Percentiles rank a stretch among this genome's conserved stretches.
phyloP scores from a whole-genome alignment of 495 filamentous ascomycete species.

The Talaromyces borbonicus region DNA sequence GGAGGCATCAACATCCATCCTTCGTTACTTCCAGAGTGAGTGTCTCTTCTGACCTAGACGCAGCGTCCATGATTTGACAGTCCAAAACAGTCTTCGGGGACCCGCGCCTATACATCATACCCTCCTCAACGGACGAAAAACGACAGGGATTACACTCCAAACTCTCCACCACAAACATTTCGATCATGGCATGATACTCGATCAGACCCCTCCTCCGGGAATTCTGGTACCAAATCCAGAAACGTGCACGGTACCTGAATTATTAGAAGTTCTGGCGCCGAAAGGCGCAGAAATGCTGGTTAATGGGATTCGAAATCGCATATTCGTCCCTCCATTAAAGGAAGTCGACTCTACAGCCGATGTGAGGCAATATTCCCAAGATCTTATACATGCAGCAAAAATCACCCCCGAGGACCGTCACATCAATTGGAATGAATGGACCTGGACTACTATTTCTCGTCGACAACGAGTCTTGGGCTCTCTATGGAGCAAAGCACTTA shows the following conservation, averaged over 20 bases:
- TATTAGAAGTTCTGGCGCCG: slow-evolving; percentile 29
- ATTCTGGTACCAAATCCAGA: slow-evolving; percentile 37
- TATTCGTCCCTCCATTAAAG: slow-evolving; percentile 56
- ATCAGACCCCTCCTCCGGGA: slow-evolving; percentile 50
- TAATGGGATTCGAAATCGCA: slow-evolving; percentile 40
- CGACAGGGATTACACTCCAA: slow-evolving; percentile 71
- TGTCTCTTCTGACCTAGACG: not conserved
- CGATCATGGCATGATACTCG: slow-evolving; percentile 66
- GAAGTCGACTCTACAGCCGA: slow-evolving; percentile 23
- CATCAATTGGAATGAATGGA: slow-evolving; percentile 45
- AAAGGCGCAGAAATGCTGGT: slow-evolving; percentile 54
- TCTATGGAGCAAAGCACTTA: slow-evolving; percentile 45
- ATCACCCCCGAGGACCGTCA: slow-evolving; percentile 42
- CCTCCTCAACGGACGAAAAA: slow-evolving; percentile 44
- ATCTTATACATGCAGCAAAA: slow-evolving; percentile 38
- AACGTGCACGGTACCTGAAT: slow-evolving; percentile 31
- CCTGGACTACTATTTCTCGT: slow-evolving; percentile 33
- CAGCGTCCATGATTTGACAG: not conserved
- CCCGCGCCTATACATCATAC: slow-evolving; percentile 73
- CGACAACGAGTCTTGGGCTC: slow-evolving; percentile 43
- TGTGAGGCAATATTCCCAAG: slow-evolving; percentile 3
- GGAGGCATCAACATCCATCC: slow-evolving; percentile 93
- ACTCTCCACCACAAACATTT: slow-evolving; percentile 67
- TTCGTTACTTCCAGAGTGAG: slow-evolving; percentile 79
- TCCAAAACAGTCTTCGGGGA: slow-evolving; percentile 52